These are phyloP conservation scores for Penicillium brevicompactum DNA, from an alignment of 2,329 filamentous ascomycete species.

Conservation along the genomic window DNA sequence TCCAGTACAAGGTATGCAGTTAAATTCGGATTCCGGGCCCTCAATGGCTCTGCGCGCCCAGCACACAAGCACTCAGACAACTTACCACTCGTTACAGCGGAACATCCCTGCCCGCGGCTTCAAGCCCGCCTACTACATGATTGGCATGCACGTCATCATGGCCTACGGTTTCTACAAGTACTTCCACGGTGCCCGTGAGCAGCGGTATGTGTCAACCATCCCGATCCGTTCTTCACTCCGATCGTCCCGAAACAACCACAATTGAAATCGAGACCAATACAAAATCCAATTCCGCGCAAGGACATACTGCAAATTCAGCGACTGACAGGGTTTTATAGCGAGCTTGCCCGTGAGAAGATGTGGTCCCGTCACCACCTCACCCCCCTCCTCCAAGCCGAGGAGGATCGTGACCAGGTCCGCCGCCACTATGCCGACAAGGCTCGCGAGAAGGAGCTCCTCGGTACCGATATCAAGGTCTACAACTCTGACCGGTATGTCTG, in stretches of 20 bases:
- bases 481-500: slow-evolving; percentile 76
- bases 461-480: slow-evolving; percentile 81
- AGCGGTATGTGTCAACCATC: slow-evolving; percentile 67
- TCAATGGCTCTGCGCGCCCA: slow-evolving; percentile 1
- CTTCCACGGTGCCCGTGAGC: slow-evolving; percentile 80
- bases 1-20: slow-evolving; percentile 86
- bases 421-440: slow-evolving; percentile 83
- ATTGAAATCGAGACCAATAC: slow-evolving; percentile 8
- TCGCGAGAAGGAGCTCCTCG: slow-evolving; percentile 87
- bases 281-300: too few relatives aligned
- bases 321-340: slow-evolving; percentile 55
- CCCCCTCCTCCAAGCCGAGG: slow-evolving; percentile 90
- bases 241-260: slow-evolving; percentile 12
- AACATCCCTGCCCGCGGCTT: slow-evolving; percentile 92
- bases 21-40: background rate
- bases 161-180: slow-evolving; percentile 88
- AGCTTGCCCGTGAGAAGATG: slow-evolving; percentile 95
- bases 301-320: background rate
- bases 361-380: slow-evolving; percentile 96
- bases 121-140: slow-evolving; percentile 75
- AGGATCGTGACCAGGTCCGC: slow-evolving; percentile 92
- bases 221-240: slow-evolving; percentile 8
- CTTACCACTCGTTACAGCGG: slow-evolving; percentile 57
- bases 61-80: background rate
- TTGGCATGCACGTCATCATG: slow-evolving; percentile 77